Evolutionary conservation across 78 protist genomes (phyloP), one percentile per base, ranked within the genome.

Genomic region (Pigoraptor vietnamica): DNA sequence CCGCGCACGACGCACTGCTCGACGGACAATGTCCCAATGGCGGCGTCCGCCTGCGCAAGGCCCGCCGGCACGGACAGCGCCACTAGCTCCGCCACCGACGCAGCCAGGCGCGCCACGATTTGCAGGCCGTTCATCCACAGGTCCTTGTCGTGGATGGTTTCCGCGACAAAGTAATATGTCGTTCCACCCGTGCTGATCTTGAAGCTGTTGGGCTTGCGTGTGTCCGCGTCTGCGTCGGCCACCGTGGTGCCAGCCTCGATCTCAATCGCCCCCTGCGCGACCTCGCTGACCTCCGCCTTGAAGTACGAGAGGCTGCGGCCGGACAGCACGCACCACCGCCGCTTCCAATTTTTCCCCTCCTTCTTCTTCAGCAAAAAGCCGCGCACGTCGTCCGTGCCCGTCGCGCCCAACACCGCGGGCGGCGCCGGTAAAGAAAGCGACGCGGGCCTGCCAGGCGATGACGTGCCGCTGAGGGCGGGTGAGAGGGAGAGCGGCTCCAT

Each of bases 331-430:
- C 35, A 35, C 39, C 35, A 83, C 25, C 88, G 88, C 38, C 38
- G 88, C 88, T 83, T 83, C 88, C 88, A 83, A 34, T 83, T 83
- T 35, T 83, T 83, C 37, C 88, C 88, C 39, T 83, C 38, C 38
- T 83, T 83, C 88, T 83, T 83, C 38, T 83, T 83, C 24, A 24
- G 88, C 88, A 83, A 1, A 9, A 29, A 79, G 35, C 84, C 84
- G 14, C 67, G 67, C 29, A 48, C 67, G 67, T 48, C 67, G 67
- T 48, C 67, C 29, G 67, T 14, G 14, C 67, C 67, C 29, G 67
- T 48, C 67, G 67, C 6, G 29, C 67, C 67, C 6, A 48, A 14
- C 14, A 48, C 67, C 14, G 67, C 14, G 29, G 67, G 67, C 67
- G 6, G 67, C n/a, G n/a, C n/a, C 6, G 67, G 67, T 14, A 48